A percentile compares a stretch with the other conserved stretches of the same genome.
phyloP scores from a whole-genome alignment of 495 filamentous ascomycete species.

The Penicillium paxilli region DNA sequence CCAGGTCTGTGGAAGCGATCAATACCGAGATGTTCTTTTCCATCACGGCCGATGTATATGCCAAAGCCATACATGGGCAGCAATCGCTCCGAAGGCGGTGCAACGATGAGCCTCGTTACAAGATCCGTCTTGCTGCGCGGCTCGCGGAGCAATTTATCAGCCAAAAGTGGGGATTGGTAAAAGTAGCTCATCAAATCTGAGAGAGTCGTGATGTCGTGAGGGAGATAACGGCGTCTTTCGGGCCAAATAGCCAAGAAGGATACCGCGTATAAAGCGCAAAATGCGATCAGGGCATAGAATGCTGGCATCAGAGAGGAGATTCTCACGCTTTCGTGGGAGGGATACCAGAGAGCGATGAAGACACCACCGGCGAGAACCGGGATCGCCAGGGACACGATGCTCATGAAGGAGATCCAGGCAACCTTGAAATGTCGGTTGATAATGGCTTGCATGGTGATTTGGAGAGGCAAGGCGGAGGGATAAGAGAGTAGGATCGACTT shows the following conservation, averaged over 20 bases:
- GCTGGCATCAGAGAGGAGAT: slow-evolving; percentile 70
- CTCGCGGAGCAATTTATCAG: slow-evolving; percentile 64
- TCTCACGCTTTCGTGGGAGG: slow-evolving; percentile 50
- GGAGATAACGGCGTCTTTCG: slow-evolving; percentile 57
- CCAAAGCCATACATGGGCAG: slow-evolving; percentile 62
- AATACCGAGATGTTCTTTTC: slow-evolving; percentile 64
- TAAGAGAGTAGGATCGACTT: slow-evolving; percentile 75
- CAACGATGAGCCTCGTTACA: slow-evolving; percentile 58
- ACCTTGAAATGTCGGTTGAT: slow-evolving; percentile 69
- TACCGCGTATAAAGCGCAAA: slow-evolving; percentile 67
- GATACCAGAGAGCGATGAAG: slow-evolving; percentile 75
- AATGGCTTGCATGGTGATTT: slow-evolving; percentile 60
- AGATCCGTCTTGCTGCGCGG: slow-evolving; percentile 61
- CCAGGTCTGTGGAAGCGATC: slow-evolving; percentile 57
- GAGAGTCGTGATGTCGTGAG: slow-evolving; percentile 67
- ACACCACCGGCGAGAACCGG: slow-evolving; percentile 77
- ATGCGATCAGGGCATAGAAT: slow-evolving; percentile 63
- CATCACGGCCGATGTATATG: slow-evolving; percentile 59
- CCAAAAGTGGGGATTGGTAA: slow-evolving; percentile 65
- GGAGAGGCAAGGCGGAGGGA: slow-evolving; percentile 60
- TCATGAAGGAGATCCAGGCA: slow-evolving; percentile 65
- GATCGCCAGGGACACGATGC: slow-evolving; percentile 62
- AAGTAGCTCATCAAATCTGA: slow-evolving; percentile 78
- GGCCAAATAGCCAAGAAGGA: slow-evolving; percentile 62
- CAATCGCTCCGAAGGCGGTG: slow-evolving; percentile 46